These are phyloP conservation scores for Dissophora ornata DNA, from an alignment of 192 early-diverging fungal genomes.

Conservation along the genomic window DNA sequence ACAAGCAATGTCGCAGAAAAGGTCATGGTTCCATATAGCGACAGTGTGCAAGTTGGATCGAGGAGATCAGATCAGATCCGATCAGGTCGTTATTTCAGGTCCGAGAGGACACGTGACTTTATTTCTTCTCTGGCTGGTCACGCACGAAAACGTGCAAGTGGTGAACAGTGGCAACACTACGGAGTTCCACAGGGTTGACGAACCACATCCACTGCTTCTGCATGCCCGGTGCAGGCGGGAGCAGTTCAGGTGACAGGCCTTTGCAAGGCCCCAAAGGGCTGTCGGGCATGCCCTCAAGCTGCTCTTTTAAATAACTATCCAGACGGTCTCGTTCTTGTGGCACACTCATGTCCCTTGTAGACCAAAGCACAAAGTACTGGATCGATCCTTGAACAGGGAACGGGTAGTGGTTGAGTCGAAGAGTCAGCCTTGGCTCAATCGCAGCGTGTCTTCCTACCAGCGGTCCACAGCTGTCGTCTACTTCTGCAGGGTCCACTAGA, in stretches of 20 bases:
- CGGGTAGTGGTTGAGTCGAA: slow-evolving; percentile 43
- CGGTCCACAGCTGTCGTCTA: not conserved
- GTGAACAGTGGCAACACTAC: slow-evolving; percentile 37
- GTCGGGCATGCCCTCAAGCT: slow-evolving; percentile 16
- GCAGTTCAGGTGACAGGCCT: slow-evolving; percentile 13
- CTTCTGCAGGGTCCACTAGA: slow-evolving; percentile 31
- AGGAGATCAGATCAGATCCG: too few relatives aligned
- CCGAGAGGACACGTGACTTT: not conserved
- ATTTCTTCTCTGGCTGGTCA: too few relatives aligned
- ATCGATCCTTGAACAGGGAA: slow-evolving; percentile 44
- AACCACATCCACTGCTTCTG: slow-evolving; percentile 50
- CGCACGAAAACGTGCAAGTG: slow-evolving; percentile 52
- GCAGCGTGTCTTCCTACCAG: slow-evolving; percentile 1
- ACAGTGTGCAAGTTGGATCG: not conserved
- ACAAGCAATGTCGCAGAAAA: slow-evolving; percentile 1
- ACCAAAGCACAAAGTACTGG: slow-evolving; percentile 55
- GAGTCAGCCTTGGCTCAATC: slow-evolving; percentile 28
- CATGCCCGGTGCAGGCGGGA: slow-evolving; percentile 17
- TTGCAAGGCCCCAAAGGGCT: too few relatives aligned
- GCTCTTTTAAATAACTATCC: slow-evolving; percentile 12
- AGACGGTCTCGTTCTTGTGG: slow-evolving; percentile 13
- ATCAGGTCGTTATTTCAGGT: too few relatives aligned
- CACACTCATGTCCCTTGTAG: slow-evolving; percentile 32
- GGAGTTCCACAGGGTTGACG: slow-evolving; percentile 39
- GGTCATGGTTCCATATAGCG: slow-evolving; percentile 9